Evolutionary conservation across 2,329 filamentous ascomycete genomes (phyloP), one percentile per base, ranked within the genome.

Genomic region (Orbilia quercus): DNA sequence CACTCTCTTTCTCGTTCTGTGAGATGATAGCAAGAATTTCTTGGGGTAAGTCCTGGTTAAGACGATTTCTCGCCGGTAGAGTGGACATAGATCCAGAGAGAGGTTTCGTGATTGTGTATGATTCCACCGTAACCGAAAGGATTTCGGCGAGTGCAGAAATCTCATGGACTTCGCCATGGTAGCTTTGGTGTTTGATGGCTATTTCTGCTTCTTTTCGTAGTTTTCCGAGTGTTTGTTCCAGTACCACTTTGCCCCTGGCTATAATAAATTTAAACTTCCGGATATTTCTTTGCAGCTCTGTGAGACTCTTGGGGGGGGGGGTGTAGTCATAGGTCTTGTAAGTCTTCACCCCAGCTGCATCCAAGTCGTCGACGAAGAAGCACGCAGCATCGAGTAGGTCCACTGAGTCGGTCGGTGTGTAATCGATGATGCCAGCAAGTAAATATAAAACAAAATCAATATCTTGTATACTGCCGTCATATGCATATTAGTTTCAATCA

Each of bases 401-500:
- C n/a, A n/a, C n/a, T n/a, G n/a, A n/a, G n/a, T n/a, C n/a, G n/a
- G n/a, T n/a, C n/a, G n/a, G n/a, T n/a, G n/a, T n/a, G 9, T 57
- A 57, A 23, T 57, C 53, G 6, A 3, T 2, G 2, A 44, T 11
- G 5, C 53, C 53, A 6, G 34, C 53, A 14, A 57, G 34, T 7
- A 57, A 36, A 28, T 57, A 57, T 1, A 57, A 16, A 6, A 57
- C n/a, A 18, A 34, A 42, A 31, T 57, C 53, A 9, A 57, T 42
- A 44, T 57, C 53, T n/a, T 57, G 53, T 7, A 57, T 44, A 34
- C 53, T 57, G 16, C 18, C 5, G 28, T 28, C 9, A 3, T 25
- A 45, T 4, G n/a, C n/a, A n/a, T n/a, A n/a, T n/a, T n/a, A n/a
- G n/a, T n/a, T n/a, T n/a, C n/a, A n/a, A n/a, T n/a, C n/a, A n/a